Evolutionary conservation across 805 yeast genomes (phyloP).

Genomic region (Zygotorulaspora chibaensis): DNA sequence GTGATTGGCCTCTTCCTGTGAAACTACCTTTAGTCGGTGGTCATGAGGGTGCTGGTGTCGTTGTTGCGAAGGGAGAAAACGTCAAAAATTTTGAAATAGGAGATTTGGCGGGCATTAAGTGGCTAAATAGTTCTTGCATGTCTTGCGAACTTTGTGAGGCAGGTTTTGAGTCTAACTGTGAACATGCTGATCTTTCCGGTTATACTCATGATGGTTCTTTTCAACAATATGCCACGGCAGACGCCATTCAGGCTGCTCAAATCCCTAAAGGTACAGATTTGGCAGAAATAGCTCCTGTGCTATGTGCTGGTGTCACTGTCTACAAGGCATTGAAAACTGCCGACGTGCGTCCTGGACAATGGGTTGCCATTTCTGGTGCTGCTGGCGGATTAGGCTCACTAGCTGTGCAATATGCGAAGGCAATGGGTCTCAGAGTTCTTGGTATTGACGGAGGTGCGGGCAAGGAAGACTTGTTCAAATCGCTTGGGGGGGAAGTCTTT

Average conservation of each 20-base stretch:
- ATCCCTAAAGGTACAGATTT: slow-evolving; percentile 69
- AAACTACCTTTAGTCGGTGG: slow-evolving; percentile 63
- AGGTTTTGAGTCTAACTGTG: slow-evolving; percentile 51
- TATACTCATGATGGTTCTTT: slow-evolving; percentile 67
- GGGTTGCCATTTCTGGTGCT: slow-evolving; percentile 59
- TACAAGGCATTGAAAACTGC: slow-evolving; percentile 58
- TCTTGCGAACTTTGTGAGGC: slow-evolving; percentile 54
- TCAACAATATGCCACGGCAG: slow-evolving; percentile 86
- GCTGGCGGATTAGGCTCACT: slow-evolving; percentile 60
- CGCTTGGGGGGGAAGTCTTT: slow-evolving; percentile 51
- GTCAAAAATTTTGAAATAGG: slow-evolving; percentile 55
- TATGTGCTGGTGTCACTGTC: slow-evolving; percentile 62
- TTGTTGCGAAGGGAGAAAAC: slow-evolving; percentile 54
- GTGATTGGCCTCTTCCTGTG: slow-evolving; percentile 58
- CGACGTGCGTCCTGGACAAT: slow-evolving; percentile 46
- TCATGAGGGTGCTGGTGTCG: slow-evolving; percentile 66
- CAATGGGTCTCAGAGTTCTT: slow-evolving; percentile 53
- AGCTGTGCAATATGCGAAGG: slow-evolving; percentile 56
- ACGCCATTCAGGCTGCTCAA: slow-evolving; percentile 80
- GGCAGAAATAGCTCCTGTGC: slow-evolving; percentile 61
- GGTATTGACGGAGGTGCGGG: slow-evolving; percentile 56
- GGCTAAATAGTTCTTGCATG: slow-evolving; percentile 62
- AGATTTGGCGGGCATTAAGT: slow-evolving; percentile 59
- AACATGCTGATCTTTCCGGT: slow-evolving; percentile 48
- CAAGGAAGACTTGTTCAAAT: slow-evolving; percentile 43